Evolutionary conservation across 345 rosid genomes (phyloP).

Genomic region (Brassica napus): Da-Ae NC_063447.1:3603001-3603500

Average conservation of each 20-base stretch:
- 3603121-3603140: constrained; percentile 81
- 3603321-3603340: constrained; percentile 57
- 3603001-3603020: constrained; percentile 61
- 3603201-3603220: constrained; percentile 69
- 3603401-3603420: constrained; percentile 76
- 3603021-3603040: constrained; percentile 80
- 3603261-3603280: constrained; percentile 95
- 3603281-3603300: constrained; percentile 81
- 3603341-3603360: constrained; percentile 74
- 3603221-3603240: constrained; percentile 66
- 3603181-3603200: constrained; percentile 85
- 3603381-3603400: constrained; percentile 73
- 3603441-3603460: constrained; percentile 83
- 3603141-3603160: constrained; percentile 83
- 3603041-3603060: constrained; percentile 86
- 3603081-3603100: constrained; percentile 58
- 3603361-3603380: constrained; percentile 76
- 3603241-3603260: constrained; percentile 93
- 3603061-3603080: constrained; percentile 80
- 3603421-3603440: constrained; percentile 83
- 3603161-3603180: constrained; percentile 87
- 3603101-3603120: constrained; percentile 75
- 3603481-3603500: constrained; percentile 58
- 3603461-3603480: constrained; percentile 81
- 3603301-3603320: constrained; percentile 81